These are phyloP conservation scores for Talaromyces sp. DNA, from an alignment of 2,329 filamentous ascomycete species.

Conservation along the genomic window DNA sequence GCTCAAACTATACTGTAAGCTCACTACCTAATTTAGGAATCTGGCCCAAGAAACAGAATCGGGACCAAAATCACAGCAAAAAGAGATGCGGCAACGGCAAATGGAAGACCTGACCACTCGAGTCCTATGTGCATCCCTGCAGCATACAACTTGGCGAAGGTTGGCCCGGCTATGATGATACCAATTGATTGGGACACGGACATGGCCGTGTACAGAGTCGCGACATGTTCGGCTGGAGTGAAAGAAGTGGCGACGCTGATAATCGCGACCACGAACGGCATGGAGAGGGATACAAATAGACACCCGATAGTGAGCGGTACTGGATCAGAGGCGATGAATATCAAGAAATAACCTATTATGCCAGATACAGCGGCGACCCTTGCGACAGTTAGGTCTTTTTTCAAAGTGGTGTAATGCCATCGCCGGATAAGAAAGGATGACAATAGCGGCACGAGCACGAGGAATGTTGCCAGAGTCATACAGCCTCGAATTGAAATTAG, in stretches of 20 bases:
- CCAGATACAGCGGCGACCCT: conserved; percentile 19
- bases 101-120: conserved; percentile 25
- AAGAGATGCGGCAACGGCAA: conserved; percentile 19
- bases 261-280: conserved; percentile 19
- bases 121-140: conserved; percentile 23
- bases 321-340: conserved; percentile 18
- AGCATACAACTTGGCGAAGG: conserved; percentile 22
- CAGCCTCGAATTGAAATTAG: conserved; percentile 24
- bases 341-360: conserved; percentile 18
- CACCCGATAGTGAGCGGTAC: conserved; percentile 20
- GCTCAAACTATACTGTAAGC: too few relatives aligned
- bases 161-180: conserved; percentile 21
- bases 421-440: conserved; percentile 16
- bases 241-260: conserved; percentile 26
- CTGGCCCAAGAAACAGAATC: not conserved
- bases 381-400: conserved; percentile 20
- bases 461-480: conserved; percentile 19
- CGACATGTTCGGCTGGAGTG: conserved; percentile 22
- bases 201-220: conserved; percentile 25
- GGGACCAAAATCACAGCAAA: conserved; percentile 3
- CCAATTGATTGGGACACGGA: conserved; percentile 22
- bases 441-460: conserved; percentile 22
- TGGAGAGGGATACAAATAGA: conserved; percentile 23
- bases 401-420: conserved; percentile 18
- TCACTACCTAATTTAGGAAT: too few relatives aligned